phyloP scores from a whole-genome alignment of 441 rosid genomes.

The Eruca vesicaria region DNA sequence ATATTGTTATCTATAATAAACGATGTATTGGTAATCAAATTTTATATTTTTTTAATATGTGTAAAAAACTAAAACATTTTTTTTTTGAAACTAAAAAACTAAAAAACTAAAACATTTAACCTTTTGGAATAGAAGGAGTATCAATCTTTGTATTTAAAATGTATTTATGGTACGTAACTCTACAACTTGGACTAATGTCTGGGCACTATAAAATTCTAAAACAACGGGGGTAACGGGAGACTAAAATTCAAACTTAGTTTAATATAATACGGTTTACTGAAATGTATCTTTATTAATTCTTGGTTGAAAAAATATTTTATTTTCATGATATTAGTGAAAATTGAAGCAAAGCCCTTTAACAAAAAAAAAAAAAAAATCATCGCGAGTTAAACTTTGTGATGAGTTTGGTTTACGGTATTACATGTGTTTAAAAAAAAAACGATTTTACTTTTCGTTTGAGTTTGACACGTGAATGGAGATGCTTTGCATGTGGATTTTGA shows the following conservation, averaged over 20 bases:
- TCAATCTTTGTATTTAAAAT: neutral
- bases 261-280: neutral
- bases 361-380: neutral
- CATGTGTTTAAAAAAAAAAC: too few species aligned
- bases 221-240: neutral
- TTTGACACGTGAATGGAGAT: conserved; percentile 32
- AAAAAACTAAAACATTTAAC: too few species aligned
- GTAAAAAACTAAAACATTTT: too few species aligned
- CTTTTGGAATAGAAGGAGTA: too few species aligned
- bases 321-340: neutral
- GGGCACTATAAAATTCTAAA: conserved; percentile 6
- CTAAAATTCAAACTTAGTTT: neutral
- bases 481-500: conserved; percentile 32
- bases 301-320: neutral
- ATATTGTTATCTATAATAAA: too few species aligned
- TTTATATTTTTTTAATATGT: too few species aligned
- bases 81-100: too few species aligned
- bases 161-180: neutral
- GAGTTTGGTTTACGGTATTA: conserved; percentile 11
- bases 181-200: neutral
- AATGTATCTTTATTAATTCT: neutral
- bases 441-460: too few species aligned
- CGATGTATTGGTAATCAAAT: too few species aligned
- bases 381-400: neutral
- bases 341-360: too few species aligned